Percentiles rank a stretch among this genome's conserved stretches.
These are phyloP conservation scores for Penicillium sp. DNA, from an alignment of 2,329 filamentous ascomycete species.

Conservation along the genomic window DNA sequence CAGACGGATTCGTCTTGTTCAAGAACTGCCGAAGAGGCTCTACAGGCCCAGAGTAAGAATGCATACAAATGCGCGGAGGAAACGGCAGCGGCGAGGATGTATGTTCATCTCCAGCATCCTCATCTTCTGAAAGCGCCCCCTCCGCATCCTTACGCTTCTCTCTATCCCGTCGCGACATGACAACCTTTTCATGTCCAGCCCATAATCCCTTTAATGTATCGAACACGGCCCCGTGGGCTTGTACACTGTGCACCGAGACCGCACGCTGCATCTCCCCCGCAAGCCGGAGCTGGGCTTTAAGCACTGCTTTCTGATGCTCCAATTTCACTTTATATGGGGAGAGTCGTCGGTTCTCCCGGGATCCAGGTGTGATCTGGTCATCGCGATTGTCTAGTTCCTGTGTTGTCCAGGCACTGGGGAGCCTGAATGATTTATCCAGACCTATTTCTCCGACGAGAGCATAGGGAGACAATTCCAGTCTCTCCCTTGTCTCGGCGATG, in stretches of 20 bases:
- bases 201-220: conserved; percentile 58
- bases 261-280: conserved; percentile 59
- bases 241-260: conserved; percentile 64
- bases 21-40: conserved; percentile 78
- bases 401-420: conserved; percentile 54
- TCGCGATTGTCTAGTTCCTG: conserved; percentile 34
- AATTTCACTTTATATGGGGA: conserved; percentile 59
- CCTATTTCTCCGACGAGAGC: conserved; percentile 65
- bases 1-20: conserved; percentile 68
- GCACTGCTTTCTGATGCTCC: conserved; percentile 58
- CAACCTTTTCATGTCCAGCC: conserved; percentile 56
- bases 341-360: conserved; percentile 59
- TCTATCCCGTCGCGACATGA: conserved; percentile 51
- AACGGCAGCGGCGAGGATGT: conserved; percentile 58
- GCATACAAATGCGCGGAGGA: conserved; percentile 86
- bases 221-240: conserved; percentile 60
- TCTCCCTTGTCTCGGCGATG: conserved; percentile 49
- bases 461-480: conserved; percentile 52
- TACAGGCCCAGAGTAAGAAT: conserved; percentile 82
- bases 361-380: conserved; percentile 55
- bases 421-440: conserved; percentile 61
- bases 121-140: conserved; percentile 29
- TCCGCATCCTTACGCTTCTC: conserved; percentile 34
- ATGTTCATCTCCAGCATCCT: conserved; percentile 11
- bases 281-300: conserved; percentile 59